Evolutionary conservation across 495 filamentous ascomycete genomes (phyloP).

Genomic region (Talaromyces trachyspermus): DNA sequence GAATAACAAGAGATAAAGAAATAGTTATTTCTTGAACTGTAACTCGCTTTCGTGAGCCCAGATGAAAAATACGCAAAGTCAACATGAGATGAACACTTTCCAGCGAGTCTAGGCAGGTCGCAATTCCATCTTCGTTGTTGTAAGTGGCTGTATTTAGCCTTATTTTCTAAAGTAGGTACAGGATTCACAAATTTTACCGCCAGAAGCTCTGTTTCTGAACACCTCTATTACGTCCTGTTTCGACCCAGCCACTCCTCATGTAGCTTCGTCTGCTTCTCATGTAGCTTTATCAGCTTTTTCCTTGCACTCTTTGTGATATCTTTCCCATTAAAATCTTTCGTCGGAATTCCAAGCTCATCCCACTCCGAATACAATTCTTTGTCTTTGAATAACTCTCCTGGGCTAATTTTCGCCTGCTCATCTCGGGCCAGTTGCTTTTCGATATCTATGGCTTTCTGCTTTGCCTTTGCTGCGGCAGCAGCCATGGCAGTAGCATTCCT

Average conservation of each 20-base stretch:
- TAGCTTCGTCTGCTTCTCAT: constrained; percentile 83
- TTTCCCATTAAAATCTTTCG: constrained; percentile 62
- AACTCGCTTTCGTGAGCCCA: constrained; percentile 59
- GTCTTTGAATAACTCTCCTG: constrained; percentile 23
- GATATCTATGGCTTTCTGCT: background rate
- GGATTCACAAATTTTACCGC: background rate
- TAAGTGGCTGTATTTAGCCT: background rate
- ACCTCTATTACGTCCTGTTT: background rate
- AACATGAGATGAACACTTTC: background rate
- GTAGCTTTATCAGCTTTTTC: constrained; percentile 88
- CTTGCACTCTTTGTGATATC: constrained; percentile 71
- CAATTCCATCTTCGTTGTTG: background rate
- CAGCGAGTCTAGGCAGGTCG: background rate
- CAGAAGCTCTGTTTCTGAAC: background rate
- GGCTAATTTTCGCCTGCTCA: constrained; percentile 46
- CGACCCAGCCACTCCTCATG: constrained; percentile 57
- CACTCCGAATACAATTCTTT: constrained; percentile 74
- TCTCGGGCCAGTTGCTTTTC: constrained; percentile 27
- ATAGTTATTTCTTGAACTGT: constrained; percentile 7
- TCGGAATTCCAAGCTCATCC: constrained; percentile 82
- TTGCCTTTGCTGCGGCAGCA: background rate
- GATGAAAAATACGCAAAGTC: background rate
- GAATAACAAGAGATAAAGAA: constrained; percentile 21
- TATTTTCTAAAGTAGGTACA: background rate
- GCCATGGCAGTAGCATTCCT: constrained; percentile 24